Evolutionary conservation across 768 basidiomycete species (phyloP).

Genomic region (Kwoniella europaea): DNA sequence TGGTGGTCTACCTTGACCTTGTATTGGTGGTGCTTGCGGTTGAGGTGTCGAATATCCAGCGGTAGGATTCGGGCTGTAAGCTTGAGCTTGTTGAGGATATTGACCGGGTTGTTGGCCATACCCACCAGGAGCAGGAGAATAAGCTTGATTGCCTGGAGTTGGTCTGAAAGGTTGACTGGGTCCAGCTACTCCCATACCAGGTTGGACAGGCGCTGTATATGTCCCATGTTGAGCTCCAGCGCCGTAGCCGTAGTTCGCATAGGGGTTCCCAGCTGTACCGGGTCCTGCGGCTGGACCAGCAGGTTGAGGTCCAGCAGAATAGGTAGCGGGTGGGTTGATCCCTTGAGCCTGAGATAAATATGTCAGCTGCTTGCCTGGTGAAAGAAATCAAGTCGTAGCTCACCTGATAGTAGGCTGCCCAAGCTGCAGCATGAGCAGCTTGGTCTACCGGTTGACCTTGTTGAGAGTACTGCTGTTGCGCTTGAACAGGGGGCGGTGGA

Average conservation of each 20-base stretch:
- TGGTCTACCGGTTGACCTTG: slow-evolving; percentile 22
- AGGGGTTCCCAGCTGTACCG: slow-evolving; percentile 60
- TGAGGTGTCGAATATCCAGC: slow-evolving; percentile 26
- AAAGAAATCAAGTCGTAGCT: slow-evolving; percentile 17
- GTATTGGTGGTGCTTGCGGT: slow-evolving; percentile 21
- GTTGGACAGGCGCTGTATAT: slow-evolving; percentile 14
- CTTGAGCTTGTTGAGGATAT: slow-evolving; percentile 15
- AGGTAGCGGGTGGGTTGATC: slow-evolving; percentile 19
- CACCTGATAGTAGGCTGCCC: slow-evolving; percentile 55
- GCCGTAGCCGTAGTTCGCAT: slow-evolving; percentile 91
- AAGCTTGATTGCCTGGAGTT: slow-evolving; percentile 30
- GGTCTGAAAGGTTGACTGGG: slow-evolving; percentile 30
- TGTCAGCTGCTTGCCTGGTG: neutral
- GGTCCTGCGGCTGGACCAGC: slow-evolving; percentile 19
- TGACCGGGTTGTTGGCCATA: slow-evolving; percentile 19
- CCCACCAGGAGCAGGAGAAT: slow-evolving; percentile 61
- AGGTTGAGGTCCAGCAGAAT: slow-evolving; percentile 17
- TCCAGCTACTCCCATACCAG: slow-evolving; percentile 15
- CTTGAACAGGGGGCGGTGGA: slow-evolving; percentile 36
- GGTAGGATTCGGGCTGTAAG: slow-evolving; percentile 6
- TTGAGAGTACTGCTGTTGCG: slow-evolving; percentile 15
- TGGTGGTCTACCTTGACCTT: slow-evolving; percentile 28
- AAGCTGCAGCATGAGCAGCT: slow-evolving; percentile 50
- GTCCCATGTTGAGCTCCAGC: slow-evolving; percentile 56
- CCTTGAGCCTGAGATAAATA: slow-evolving; percentile 39